phyloP scores from a whole-genome alignment of 805 yeast genomes.

The Deakozyma indianensis region DNA sequence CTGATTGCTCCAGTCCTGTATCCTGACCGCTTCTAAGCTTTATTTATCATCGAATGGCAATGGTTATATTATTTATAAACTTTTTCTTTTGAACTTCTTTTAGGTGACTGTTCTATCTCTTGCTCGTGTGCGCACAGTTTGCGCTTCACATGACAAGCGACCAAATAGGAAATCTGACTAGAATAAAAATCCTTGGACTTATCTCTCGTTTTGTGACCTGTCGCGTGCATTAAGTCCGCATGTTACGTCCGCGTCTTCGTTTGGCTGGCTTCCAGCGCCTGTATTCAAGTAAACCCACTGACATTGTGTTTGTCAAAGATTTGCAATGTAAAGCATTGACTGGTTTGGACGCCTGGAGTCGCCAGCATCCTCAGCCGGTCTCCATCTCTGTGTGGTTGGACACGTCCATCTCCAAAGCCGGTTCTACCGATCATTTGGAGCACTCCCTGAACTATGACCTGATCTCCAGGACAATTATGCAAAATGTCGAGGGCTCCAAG shows the following conservation, averaged over 20 bases:
- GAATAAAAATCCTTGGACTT: too few species aligned
- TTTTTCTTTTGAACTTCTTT: background rate
- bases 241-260: too few species aligned
- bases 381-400: conserved; percentile 40
- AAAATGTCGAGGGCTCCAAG: conserved; percentile 31
- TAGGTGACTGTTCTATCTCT: background rate
- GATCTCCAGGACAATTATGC: conserved; percentile 49
- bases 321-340: conserved; percentile 47
- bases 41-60: background rate
- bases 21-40: conserved; percentile 62
- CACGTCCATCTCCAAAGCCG: conserved; percentile 61
- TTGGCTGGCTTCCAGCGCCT: too few species aligned
- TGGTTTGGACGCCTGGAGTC: conserved; percentile 65
- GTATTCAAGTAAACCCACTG: too few species aligned
- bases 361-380: conserved; percentile 52
- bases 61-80: background rate
- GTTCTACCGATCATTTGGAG: conserved; percentile 64
- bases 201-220: too few species aligned
- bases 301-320: conserved; percentile 36
- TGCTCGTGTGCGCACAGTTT: too few species aligned
- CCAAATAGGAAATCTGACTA: too few species aligned
- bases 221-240: too few species aligned
- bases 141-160: too few species aligned
- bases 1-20: conserved; percentile 76
- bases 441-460: conserved; percentile 84